These are phyloP conservation scores for Talaromyces nanjingensis DNA, from an alignment of 495 filamentous ascomycete species.

Conservation along the genomic window DNA sequence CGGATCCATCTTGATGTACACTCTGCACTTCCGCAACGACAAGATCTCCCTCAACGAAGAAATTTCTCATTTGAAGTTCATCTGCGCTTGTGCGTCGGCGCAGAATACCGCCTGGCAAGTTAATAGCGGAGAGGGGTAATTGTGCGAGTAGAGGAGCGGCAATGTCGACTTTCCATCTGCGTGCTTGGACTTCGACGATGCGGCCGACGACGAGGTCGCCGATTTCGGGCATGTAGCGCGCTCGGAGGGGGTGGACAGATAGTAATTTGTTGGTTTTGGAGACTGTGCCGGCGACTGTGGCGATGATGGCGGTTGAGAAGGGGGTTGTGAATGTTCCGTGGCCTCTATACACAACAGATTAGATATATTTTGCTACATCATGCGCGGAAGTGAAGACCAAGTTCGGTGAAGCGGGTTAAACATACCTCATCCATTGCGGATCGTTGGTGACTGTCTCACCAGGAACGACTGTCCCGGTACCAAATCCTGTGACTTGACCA, in stretches of 20 bases:
- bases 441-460: slow-evolving; percentile 84
- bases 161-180: slow-evolving; percentile 91
- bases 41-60: slow-evolving; percentile 86
- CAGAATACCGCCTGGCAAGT: slow-evolving; percentile 88
- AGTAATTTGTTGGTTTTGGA: slow-evolving; percentile 94
- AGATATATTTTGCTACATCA: too few relatives aligned
- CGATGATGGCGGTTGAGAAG: slow-evolving; percentile 60
- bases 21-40: slow-evolving; percentile 87
- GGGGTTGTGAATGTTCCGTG: slow-evolving; percentile 71
- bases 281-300: slow-evolving; percentile 80
- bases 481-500: not conserved
- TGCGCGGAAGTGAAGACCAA: not conserved
- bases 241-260: slow-evolving; percentile 77
- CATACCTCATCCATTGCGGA: slow-evolving; percentile 92
- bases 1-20: slow-evolving; percentile 71
- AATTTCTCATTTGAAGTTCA: slow-evolving; percentile 88
- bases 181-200: slow-evolving; percentile 83
- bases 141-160: slow-evolving; percentile 73
- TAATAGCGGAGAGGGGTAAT: slow-evolving; percentile 81
- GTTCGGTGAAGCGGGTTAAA: slow-evolving; percentile 9
- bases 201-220: slow-evolving; percentile 92
- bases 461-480: slow-evolving; percentile 55
- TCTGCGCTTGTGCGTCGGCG: slow-evolving; percentile 86
- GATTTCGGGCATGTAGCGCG: slow-evolving; percentile 93
- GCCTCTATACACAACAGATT: slow-evolving; percentile 41